These are phyloP conservation scores for Komagataella mondaviorum DNA, from an alignment of 805 yeast species.

Conservation along the genomic window DNA sequence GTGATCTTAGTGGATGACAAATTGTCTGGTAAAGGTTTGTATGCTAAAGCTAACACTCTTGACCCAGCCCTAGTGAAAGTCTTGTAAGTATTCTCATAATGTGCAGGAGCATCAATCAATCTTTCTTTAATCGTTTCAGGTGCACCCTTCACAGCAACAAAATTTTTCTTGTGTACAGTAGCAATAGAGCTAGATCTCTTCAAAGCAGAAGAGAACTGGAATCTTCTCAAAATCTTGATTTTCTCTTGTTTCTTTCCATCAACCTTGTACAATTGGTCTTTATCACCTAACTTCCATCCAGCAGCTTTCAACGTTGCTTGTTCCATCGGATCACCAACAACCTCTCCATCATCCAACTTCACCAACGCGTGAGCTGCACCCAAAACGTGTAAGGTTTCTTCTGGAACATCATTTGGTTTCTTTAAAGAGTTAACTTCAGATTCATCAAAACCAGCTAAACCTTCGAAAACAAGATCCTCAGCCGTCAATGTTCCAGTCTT, in stretches of 20 bases:
- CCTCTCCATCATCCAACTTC: constrained; percentile 87
- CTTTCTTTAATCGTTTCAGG: constrained; percentile 87
- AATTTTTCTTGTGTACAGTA: constrained; percentile 33
- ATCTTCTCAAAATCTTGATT: constrained; percentile 74
- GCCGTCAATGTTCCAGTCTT: constrained; percentile 97
- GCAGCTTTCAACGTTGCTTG: constrained; percentile 86
- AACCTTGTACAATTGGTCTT: constrained; percentile 51
- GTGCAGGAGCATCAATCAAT: constrained; percentile 55
- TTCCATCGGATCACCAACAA: constrained; percentile 99
- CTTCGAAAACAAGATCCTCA: constrained; percentile 92
- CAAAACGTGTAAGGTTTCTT: constrained; percentile 52
- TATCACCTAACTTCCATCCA: constrained; percentile 70
- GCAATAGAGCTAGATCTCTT: constrained; percentile 91
- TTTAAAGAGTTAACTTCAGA: constrained; percentile 41
- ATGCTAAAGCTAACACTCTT: constrained; percentile 91
- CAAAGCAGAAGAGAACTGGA: constrained; percentile 92
- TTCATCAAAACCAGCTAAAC: constrained; percentile 69
- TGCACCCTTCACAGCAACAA: constrained; percentile 93
- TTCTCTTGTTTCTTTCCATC: constrained; percentile 24
- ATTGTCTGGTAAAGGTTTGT: constrained; percentile 49
- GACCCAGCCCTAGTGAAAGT: constrained; percentile 91
- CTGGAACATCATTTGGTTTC: constrained; percentile 51
- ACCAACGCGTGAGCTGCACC: constrained; percentile 97
- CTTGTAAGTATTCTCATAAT: constrained; percentile 77
- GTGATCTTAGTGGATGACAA: constrained; percentile 35